phyloP scores from a whole-genome alignment of 441 rosid genomes.

The Pelargonium myrrhifolium region DNA sequence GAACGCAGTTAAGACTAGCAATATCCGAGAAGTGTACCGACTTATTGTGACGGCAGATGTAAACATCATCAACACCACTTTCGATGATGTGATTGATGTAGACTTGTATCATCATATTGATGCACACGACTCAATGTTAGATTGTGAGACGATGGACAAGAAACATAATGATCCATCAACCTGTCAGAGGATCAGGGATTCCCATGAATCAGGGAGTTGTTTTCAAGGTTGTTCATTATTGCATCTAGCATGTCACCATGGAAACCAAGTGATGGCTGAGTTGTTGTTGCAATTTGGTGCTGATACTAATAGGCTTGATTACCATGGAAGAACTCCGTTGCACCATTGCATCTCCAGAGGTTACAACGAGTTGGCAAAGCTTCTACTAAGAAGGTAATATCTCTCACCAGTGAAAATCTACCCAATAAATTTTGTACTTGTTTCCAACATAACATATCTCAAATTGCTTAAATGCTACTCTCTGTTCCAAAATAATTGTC shows the following conservation, averaged over 20 bases:
- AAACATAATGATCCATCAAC: slow-evolving; percentile 42
- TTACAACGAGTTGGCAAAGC: slow-evolving; percentile 60
- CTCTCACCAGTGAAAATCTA: not conserved
- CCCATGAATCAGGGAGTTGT: slow-evolving; percentile 56
- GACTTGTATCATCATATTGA: slow-evolving; percentile 38
- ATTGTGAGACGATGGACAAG: slow-evolving; percentile 19
- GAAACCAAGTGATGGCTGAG: slow-evolving; percentile 62
- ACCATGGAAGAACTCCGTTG: slow-evolving; percentile 77
- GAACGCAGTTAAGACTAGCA: slow-evolving; percentile 64
- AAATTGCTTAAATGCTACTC: not conserved
- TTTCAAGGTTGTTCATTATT: slow-evolving; percentile 81
- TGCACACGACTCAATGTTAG: slow-evolving; percentile 21
- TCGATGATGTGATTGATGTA: slow-evolving; percentile 41
- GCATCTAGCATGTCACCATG: slow-evolving; percentile 68
- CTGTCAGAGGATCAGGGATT: slow-evolving; percentile 53
- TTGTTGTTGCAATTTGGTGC: slow-evolving; percentile 85
- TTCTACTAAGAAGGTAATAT: slow-evolving; percentile 66
- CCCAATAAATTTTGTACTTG: not conserved
- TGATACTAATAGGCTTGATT: slow-evolving; percentile 54
- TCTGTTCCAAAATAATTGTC: too few species aligned
- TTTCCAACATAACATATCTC: not conserved
- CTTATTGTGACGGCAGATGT: slow-evolving; percentile 47
- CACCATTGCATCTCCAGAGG: slow-evolving; percentile 65
- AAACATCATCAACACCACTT: slow-evolving; percentile 50
- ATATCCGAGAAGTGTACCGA: slow-evolving; percentile 67